A percentile compares a stretch with the other conserved stretches of the same genome.
Evolutionary conservation across 2,329 filamentous ascomycete species (phyloP).

Genomic region (Aspergillus niger): DNA sequence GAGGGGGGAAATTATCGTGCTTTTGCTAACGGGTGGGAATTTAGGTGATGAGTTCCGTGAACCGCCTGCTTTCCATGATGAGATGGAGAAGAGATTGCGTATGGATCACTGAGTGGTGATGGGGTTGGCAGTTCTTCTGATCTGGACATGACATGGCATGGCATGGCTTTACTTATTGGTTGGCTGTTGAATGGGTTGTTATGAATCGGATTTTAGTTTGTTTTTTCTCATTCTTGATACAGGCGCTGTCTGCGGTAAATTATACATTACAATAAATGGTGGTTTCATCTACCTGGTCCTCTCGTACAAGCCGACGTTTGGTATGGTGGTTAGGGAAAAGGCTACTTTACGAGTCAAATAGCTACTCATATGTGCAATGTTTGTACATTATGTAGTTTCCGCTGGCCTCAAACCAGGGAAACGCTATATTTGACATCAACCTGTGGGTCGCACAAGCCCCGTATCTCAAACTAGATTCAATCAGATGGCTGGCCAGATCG

Average conservation of each 20-base stretch:
- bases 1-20: not conserved
- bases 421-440: slow-evolving; percentile 5
- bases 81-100: slow-evolving; percentile 90
- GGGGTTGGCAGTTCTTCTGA: not conserved
- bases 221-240: not conserved
- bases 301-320: too few relatives aligned
- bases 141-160: not conserved
- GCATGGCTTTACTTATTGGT: too few relatives aligned
- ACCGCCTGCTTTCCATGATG: slow-evolving; percentile 76
- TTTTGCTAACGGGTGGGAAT: slow-evolving; percentile 14
- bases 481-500: not conserved
- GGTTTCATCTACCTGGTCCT: too few relatives aligned
- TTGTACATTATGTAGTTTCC: slow-evolving; percentile 11
- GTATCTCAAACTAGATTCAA: slow-evolving; percentile 1
- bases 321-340: too few relatives aligned
- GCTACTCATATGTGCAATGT: slow-evolving; percentile 8
- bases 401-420: not conserved
- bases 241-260: not conserved
- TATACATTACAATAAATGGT: not conserved
- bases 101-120: slow-evolving; percentile 56
- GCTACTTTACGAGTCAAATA: not conserved
- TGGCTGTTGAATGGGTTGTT: not conserved
- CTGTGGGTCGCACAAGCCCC: not conserved
- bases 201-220: not conserved
- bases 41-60: slow-evolving; percentile 68